Evolutionary conservation across 2,329 filamentous ascomycete genomes (phyloP), one percentile per base, ranked within the genome.

Genomic region (Atkinsonella texensis): DNA sequence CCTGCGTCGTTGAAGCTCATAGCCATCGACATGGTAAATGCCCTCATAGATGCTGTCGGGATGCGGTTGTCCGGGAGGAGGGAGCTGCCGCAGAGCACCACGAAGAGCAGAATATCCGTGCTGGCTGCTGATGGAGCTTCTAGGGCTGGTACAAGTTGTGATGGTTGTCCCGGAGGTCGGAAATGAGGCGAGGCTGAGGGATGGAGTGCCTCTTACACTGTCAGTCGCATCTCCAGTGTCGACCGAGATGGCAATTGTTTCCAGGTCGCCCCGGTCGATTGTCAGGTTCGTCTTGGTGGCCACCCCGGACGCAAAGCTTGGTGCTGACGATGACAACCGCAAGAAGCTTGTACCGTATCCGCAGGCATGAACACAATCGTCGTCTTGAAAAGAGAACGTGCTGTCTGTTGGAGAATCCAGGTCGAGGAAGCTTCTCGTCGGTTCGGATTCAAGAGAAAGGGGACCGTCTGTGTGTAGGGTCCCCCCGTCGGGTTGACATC

Each of bases 61-160:
- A 31, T 46, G 31, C 32, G 13, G 44, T 31, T 46, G 31, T 33
- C 48, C 39, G 13, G 33, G 23, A n/a, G 13, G 51, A 32, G 31
- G 18, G 13, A 48, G 18, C 15, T 45, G 53, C 6, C 40, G 20
- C 15, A 38, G 44, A 10, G 17, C 20, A 32, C 48, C 61, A 55
- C 35, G 51, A 51, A 49, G 54, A 46, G 10, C 51, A 40, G 48
- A 52, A 48, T 33, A 57, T 42, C 28, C 43, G 17, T 41, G 45
- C 35, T 40, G 53, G 52, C 48, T 53, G 44, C 13, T 50, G 39
- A 46, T 48, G 49, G 44, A 53, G 52, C 50, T 51, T 46, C 32
- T 53, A 55, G 51, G 63, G 52, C 32, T 58, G 54, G 50, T 56
- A 55, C 32, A 63, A 54, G 45, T 59, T 54, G 42, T 59, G 56